Base-by-base conservation (phyloP, 192 early-diverging fungal species). In the Gamsiella multidivaricata region DNA sequence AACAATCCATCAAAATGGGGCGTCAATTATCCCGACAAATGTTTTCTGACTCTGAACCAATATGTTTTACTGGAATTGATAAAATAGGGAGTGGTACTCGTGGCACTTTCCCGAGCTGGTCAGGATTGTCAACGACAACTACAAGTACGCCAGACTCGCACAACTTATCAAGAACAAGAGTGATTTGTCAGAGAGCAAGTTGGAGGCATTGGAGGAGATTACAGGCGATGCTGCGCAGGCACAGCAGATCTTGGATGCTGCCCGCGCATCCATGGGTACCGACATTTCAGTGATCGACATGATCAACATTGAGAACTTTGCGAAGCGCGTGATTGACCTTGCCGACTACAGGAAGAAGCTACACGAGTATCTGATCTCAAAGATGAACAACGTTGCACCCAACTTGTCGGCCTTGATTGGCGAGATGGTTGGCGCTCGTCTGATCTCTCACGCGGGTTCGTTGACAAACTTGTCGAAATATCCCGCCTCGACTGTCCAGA, bases 91-190 rank as follows among this genome's bases (percentile, higher is more conserved):
- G 85, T 99, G 98, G 98, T 99, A 99, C 84, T 93, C 92, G 57
- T 99, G 97, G 97, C 98, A 99, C 81, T 99, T 99, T 88, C 98
- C 98, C 29, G 97, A 99, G 87, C 83, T 99, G 54, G 90, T 95
- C 79, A 97, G 97, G 86, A 95, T 99, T 69, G 91, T 97, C 66
- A 86, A 84, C 69, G 97, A 99, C 87, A 97, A 97, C 81, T 89
- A 88, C 79, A 87, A 90, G 71, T 99, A 93, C 72, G 97, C 98
- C 64, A 90, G 91, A 61, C 90, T 98, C 57, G 92, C 89, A 57
- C 93, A 94, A 84, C 79, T 92, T 29, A 83, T 99, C 82, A 89
- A 91, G 82, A 97, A 98, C 91, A 99, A 99, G 86, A 80, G 83
- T 49, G 87, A 93, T 43, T 86, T 98, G 29, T 86, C 90, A 31